A percentile compares a stretch with the other conserved stretches of the same genome.
Conservation (phyloP, 176 grass and related monocot species). For the Carex kokanica region DNA sequence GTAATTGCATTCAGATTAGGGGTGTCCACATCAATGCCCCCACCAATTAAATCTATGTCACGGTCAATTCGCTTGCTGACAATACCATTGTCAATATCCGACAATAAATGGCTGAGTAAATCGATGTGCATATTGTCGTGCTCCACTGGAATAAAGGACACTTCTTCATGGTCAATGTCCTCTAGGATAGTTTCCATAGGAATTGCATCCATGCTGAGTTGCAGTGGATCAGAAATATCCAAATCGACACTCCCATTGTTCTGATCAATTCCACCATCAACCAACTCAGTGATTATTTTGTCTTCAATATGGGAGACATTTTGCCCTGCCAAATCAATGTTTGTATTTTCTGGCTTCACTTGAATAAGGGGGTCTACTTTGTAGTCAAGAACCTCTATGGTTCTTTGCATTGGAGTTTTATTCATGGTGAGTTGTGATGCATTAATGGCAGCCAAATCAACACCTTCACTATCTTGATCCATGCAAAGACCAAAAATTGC, state of each 20-base stretch:
- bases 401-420: not conserved
- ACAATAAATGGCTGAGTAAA: not conserved
- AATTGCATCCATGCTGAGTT: conserved; percentile 12
- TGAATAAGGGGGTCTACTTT: not conserved
- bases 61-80: not conserved
- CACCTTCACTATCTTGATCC: not conserved
- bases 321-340: not conserved
- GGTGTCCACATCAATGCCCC: not conserved
- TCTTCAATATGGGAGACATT: not conserved
- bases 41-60: not conserved
- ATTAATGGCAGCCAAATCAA: not conserved
- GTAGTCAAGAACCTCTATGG: not conserved
- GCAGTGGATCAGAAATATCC: not conserved
- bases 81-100: not conserved
- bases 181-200: not conserved
- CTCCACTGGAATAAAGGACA: not conserved
- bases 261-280: not conserved
- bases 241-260: not conserved
- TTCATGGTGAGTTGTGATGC: not conserved
- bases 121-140: not conserved
- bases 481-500: too few relatives aligned
- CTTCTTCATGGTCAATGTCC: not conserved
- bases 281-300: not conserved
- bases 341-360: not conserved
- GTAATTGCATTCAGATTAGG: not conserved